phyloP scores from a whole-genome alignment of 1,284 basidiomycete genomes.

The Melampsora larici-populina region DNA sequence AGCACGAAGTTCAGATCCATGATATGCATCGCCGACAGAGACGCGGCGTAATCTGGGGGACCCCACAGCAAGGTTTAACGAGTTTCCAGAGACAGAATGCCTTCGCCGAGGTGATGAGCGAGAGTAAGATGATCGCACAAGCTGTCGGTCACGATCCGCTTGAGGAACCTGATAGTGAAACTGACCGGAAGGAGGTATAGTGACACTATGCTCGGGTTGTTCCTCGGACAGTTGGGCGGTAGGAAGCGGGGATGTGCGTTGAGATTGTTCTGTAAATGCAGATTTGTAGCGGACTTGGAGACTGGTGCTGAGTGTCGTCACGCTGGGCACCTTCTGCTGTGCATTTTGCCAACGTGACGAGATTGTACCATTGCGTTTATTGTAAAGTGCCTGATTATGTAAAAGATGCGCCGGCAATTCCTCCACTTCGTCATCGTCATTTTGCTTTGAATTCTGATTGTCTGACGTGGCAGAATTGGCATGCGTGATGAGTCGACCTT shows the following conservation, averaged over 20 bases:
- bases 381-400: slow-evolving; percentile 8
- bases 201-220: slow-evolving; percentile 5
- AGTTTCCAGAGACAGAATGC: slow-evolving; percentile 2
- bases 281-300: slow-evolving; percentile 26
- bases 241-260: slow-evolving; percentile 50
- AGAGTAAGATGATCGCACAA: background rate
- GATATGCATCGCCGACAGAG: background rate
- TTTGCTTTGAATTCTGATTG: slow-evolving; percentile 16
- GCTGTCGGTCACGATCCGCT: background rate
- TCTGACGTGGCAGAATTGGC: slow-evolving; percentile 24
- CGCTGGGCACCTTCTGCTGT: slow-evolving; percentile 5
- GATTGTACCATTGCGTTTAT: slow-evolving; percentile 30
- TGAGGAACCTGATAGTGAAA: slow-evolving; percentile 4
- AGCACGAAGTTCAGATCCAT: background rate
- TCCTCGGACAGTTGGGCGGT: slow-evolving; percentile 51
- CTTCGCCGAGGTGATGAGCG: background rate
- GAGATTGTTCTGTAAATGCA: slow-evolving; percentile 44
- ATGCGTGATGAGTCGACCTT: slow-evolving; percentile 31
- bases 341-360: slow-evolving; percentile 32
- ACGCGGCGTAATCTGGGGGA: background rate
- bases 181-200: background rate
- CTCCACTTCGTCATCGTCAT: slow-evolving; percentile 36
- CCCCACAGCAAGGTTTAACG: background rate
- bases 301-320: background rate
- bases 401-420: slow-evolving; percentile 4